A percentile compares a stretch with the other conserved stretches of the same genome.
These are phyloP conservation scores for Porodaedalea pini DNA, from an alignment of 1,284 basidiomycete species.

Conservation along the genomic window DNA sequence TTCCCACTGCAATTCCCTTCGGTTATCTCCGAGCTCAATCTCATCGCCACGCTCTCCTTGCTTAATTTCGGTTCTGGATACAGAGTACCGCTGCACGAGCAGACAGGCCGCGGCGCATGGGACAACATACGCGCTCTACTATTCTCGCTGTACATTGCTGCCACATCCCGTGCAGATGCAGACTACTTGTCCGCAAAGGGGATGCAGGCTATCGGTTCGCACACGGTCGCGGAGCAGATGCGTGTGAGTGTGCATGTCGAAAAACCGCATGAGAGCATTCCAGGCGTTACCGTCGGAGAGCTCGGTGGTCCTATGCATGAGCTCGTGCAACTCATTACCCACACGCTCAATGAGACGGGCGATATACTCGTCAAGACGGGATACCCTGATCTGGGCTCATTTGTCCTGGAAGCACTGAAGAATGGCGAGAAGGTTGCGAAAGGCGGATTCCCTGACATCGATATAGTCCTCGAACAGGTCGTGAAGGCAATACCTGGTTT, in stretches of 20 bases:
- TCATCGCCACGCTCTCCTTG: slow-evolving; percentile 67
- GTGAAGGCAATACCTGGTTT: slow-evolving; percentile 74
- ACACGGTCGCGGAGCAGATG: slow-evolving; percentile 70
- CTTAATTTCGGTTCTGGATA: slow-evolving; percentile 82
- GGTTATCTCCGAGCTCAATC: slow-evolving; percentile 65
- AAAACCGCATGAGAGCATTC: slow-evolving; percentile 62
- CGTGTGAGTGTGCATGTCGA: slow-evolving; percentile 68
- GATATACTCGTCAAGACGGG: slow-evolving; percentile 54
- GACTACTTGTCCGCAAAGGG: slow-evolving; percentile 68
- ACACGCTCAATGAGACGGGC: slow-evolving; percentile 72
- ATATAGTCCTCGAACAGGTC: slow-evolving; percentile 67
- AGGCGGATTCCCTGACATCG: slow-evolving; percentile 41
- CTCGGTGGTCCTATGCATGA: slow-evolving; percentile 72
- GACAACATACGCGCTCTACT: slow-evolving; percentile 73
- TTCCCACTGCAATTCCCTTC: slow-evolving; percentile 76
- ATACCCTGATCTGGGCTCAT: slow-evolving; percentile 68
- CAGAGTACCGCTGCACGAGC: slow-evolving; percentile 62
- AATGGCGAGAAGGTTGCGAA: slow-evolving; percentile 44
- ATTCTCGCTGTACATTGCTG: slow-evolving; percentile 68
- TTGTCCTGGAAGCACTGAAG: slow-evolving; percentile 64
- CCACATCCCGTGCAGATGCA: slow-evolving; percentile 44
- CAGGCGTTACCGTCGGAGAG: slow-evolving; percentile 71
- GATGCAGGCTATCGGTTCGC: slow-evolving; percentile 49
- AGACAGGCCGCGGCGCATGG: slow-evolving; percentile 73
- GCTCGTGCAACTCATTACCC: slow-evolving; percentile 63